Conservation (phyloP, 495 filamentous ascomycete species). For the Xylaria intraflava region DNA sequence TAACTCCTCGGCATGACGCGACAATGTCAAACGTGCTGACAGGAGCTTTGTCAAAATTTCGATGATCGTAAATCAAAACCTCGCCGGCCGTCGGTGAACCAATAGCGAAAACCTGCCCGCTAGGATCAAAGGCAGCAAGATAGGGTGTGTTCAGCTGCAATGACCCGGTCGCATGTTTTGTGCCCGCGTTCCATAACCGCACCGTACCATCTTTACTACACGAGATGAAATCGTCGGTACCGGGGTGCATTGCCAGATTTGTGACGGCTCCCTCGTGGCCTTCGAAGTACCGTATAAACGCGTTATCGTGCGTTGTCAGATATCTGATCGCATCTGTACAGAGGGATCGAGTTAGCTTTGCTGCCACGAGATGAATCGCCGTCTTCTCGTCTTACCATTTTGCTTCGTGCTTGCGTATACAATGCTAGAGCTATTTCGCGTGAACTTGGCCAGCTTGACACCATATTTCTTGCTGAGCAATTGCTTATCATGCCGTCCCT, state of each 20-base stretch:
- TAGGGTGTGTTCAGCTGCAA: constrained; percentile 70
- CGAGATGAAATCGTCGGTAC: constrained; percentile 83
- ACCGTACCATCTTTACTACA: constrained; percentile 84
- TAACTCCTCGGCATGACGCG: constrained; percentile 30
- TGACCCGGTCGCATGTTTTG: constrained; percentile 66
- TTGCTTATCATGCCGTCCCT: constrained; percentile 77
- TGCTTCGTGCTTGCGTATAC: constrained; percentile 94
- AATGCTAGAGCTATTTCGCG: constrained; percentile 77
- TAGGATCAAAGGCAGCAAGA: constrained; percentile 81
- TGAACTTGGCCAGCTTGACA: constrained; percentile 87
- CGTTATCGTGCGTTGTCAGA: constrained; percentile 89
- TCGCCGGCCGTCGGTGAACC: constrained; percentile 69
- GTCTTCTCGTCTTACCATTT: constrained; percentile 50
- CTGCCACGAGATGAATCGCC: background rate
- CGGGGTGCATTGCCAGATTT: constrained; percentile 63
- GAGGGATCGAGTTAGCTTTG: constrained; percentile 11
- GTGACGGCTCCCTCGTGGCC: constrained; percentile 83
- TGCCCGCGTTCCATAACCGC: constrained; percentile 74
- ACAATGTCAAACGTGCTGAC: constrained; percentile 79
- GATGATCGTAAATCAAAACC: constrained; percentile 84
- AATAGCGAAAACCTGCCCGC: constrained; percentile 83
- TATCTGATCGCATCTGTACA: constrained; percentile 72
- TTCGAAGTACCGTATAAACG: constrained; percentile 88
- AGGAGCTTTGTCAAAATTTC: constrained; percentile 85
- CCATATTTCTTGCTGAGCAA: constrained; percentile 92